A percentile compares a stretch with the other conserved stretches of the same genome.
Evolutionary conservation across 495 filamentous ascomycete genomes (phyloP).

Genomic region (Annulohypoxylon bovei): DNA sequence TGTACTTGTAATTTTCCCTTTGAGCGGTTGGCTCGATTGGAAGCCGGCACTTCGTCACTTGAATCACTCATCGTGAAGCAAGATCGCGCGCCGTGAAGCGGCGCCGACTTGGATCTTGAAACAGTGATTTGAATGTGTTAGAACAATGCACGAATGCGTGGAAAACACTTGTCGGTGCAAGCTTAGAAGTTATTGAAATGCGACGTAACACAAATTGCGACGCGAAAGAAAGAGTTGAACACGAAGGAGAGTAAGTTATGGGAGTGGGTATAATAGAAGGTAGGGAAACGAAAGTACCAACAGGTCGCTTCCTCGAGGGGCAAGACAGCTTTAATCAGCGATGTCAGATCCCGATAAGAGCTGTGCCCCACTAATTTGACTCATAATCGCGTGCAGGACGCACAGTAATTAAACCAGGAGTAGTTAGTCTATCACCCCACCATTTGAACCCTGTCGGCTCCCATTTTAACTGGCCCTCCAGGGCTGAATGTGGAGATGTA

Average conservation of each 20-base stretch:
- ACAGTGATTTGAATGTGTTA: neutral
- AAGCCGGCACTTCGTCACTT: neutral
- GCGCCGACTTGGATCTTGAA: neutral
- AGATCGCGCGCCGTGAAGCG: neutral
- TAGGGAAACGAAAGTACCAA: neutral
- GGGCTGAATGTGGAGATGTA: neutral
- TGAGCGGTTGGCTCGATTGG: neutral
- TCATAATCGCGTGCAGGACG: neutral
- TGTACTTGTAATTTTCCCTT: neutral
- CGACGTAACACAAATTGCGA: neutral
- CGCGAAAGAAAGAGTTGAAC: neutral
- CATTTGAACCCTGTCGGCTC: neutral
- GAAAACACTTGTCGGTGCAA: neutral
- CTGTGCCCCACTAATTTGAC: slow-evolving; percentile 8
- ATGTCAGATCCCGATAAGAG: slow-evolving; percentile 2
- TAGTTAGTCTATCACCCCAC: neutral
- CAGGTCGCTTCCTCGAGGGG: neutral
- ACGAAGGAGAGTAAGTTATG: neutral
- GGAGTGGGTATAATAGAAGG: neutral
- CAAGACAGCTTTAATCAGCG: neutral
- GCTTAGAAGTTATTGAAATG: neutral
- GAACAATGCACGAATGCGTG: neutral
- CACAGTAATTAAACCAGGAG: neutral
- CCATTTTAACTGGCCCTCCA: neutral
- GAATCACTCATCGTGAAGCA: slow-evolving; percentile 10